phyloP scores from a whole-genome alignment of 2,329 filamentous ascomycete species.

The Septoria linicola region DNA sequence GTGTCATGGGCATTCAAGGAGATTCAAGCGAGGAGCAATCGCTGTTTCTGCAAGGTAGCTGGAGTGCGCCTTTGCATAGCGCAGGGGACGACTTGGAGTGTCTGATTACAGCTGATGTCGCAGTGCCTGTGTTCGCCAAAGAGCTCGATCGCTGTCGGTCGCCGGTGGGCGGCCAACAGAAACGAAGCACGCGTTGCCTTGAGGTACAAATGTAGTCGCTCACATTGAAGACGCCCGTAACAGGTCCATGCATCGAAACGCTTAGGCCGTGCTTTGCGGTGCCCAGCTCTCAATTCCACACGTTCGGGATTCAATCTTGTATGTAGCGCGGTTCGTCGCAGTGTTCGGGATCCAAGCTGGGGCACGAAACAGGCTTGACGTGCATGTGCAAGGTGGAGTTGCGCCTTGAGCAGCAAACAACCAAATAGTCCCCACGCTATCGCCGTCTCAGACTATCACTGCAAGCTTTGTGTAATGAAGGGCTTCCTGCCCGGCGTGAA shows the following conservation, averaged over 20 bases:
- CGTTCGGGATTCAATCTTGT: conserved; percentile 4
- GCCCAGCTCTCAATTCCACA: conserved; percentile 5
- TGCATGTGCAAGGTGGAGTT: conserved; percentile 12
- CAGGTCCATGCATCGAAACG: not conserved
- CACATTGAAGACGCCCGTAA: no score
- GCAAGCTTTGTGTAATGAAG: conserved; percentile 5
- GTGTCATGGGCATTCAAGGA: not conserved
- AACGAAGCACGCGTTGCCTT: not conserved
- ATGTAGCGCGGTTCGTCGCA: conserved; percentile 18
- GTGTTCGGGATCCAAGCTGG: conserved; percentile 13
- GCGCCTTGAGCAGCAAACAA: conserved; percentile 24
- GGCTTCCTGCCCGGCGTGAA: conserved; percentile 8
- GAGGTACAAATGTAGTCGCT: not conserved
- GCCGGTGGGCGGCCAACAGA: not conserved
- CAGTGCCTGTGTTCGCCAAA: not conserved
- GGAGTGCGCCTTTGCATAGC: not conserved
- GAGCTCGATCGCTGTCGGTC: not conserved
- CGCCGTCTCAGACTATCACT: not conserved
- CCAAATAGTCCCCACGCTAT: not conserved
- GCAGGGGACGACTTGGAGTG: not conserved
- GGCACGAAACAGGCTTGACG: conserved; percentile 21
- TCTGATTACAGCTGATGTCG: not conserved
- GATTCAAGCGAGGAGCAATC: not conserved
- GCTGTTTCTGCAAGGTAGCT: not conserved
- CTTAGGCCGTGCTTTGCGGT: not conserved